Evolutionary conservation across 305 asterid genomes (phyloP).

Genomic region (Rubia peregrina): DNA sequence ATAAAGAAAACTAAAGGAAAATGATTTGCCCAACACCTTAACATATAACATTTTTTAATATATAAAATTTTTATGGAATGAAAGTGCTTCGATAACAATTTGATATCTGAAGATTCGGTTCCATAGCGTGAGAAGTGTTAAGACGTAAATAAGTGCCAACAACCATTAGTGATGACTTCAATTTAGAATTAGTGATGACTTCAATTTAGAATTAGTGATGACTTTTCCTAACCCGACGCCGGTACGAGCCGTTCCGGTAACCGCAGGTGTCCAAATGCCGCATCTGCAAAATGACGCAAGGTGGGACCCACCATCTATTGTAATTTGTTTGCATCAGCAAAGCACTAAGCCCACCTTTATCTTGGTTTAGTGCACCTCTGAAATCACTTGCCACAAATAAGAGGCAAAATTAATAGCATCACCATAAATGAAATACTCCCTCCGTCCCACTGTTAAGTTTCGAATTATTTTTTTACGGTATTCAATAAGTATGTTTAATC

Average conservation of each 20-base stretch:
- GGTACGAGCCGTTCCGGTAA: slow-evolving; percentile 8
- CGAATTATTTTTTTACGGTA: no score
- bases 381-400: slow-evolving; percentile 37
- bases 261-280: slow-evolving; percentile 18
- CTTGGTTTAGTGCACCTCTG: slow-evolving; percentile 24
- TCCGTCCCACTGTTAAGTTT: no score
- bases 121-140: not conserved
- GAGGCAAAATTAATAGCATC: slow-evolving; percentile 18
- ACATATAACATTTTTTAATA: no score
- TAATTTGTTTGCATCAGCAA: slow-evolving; percentile 38
- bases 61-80: no score
- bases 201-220: not conserved
- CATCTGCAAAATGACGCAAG: slow-evolving; percentile 19
- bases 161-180: no score
- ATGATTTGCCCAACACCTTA: no score
- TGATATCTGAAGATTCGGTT: no score
- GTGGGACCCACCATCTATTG: slow-evolving; percentile 9
- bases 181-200: not conserved
- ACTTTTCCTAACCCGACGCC: slow-evolving; percentile 5
- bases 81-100: no score
- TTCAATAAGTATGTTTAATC: no score
- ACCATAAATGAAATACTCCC: no score
- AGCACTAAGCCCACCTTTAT: slow-evolving; percentile 38
- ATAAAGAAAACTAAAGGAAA: no score
- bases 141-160: not conserved